Evolutionary conservation across 306 rosid species (phyloP), one percentile per base, ranked within the genome.

Genomic region (Crataegus laevigata): DNA sequence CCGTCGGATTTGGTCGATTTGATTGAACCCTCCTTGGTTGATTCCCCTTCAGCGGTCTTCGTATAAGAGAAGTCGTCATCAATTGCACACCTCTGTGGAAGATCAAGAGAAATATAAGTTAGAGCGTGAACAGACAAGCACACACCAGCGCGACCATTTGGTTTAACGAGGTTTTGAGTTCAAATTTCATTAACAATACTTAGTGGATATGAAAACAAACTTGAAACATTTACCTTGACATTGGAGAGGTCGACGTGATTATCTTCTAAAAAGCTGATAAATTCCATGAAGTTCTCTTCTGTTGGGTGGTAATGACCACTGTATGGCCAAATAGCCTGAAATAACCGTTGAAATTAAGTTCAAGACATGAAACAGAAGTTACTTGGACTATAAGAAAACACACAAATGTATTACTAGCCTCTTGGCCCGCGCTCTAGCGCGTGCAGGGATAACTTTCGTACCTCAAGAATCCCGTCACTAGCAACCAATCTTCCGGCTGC

Each of bases 301-400:
- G 97, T 93, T 62, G 98, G 98, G 78, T 74, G 98, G 82, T 93
- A 93, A 77, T 93, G 98, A 61, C 98, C 98, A 77, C 97, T 93
- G 69, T 93, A 93, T 2, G 98, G 98, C 98, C 98, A 93, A 76
- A 93, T 91, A 45, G 97, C 98, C 96, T 93, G 81, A 71, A 80
- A 78, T 69, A 75, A 15, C 36, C 51, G 38, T 45, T 42, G 57
- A 32, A 43, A 22, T 9, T 5, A 12, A 47, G 51, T 64, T 64
- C 3, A n/a, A 69, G 58, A 30, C 19, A 45, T 60, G 25, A 22
- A 14, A 22, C 6, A 17, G 18, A 38, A 54, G 57, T 18, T 18
- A 66, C 64, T 71, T 52, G 15, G n/a, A 26, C 11, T 5, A 19
- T 36, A 75, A 26, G 28, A 12, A 28, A 22, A 21, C 24, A n/a